Evolutionary conservation across 2,329 filamentous ascomycete genomes (phyloP), one percentile per base, ranked within the genome.

Genomic region (Exophiala aquamarina): DNA sequence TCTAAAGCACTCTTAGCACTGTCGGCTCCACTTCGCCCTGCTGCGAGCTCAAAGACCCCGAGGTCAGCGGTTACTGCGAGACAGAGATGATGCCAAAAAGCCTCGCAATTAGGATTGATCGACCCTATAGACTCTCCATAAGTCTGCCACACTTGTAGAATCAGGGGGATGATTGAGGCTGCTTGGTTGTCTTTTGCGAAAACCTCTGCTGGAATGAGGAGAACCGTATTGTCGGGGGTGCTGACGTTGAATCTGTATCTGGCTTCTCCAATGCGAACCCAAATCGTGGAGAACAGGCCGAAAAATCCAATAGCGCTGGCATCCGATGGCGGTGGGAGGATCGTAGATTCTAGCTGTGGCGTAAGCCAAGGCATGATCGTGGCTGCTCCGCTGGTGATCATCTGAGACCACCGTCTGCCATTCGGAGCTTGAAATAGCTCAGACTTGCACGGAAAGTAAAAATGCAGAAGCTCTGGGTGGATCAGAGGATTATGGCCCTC

Each of bases 21-120:
- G 3, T 54, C 63, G 1, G 74, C 67, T 2, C 75, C 75, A 3
- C 67, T 63, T 32, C 74, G 71, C 3, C 75, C 75, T 8, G 74
- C 74, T 3, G 73, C 75, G 8, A 75, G 60, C 44, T 78, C 73
- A 42, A 78, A 77, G 10, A 75, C 69, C 31, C 74, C 71, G 3
- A 75, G 68, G 42, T 78, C 75, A 2, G 74, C 70, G 0, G 72
- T 72, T 3, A 78, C 65, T 50, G 68, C 70, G 67, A 78, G 75
- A 55, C 73, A 76, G 46, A 75, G 70, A 31, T 73, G 70, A 50
- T 78, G 74, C 75, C 75, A 78, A 29, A 76, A 67, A 3, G 76
- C 64, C 2, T 72, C 59, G 3, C 71, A 71, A 37, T 78, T 78
- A 2, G 75, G 66, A 36, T 74, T 73, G 18, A 73, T 65, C 2